Evolutionary conservation across 371 early-diverging fungal species (phyloP).

Genomic region (Mucor saturninus): DNA sequence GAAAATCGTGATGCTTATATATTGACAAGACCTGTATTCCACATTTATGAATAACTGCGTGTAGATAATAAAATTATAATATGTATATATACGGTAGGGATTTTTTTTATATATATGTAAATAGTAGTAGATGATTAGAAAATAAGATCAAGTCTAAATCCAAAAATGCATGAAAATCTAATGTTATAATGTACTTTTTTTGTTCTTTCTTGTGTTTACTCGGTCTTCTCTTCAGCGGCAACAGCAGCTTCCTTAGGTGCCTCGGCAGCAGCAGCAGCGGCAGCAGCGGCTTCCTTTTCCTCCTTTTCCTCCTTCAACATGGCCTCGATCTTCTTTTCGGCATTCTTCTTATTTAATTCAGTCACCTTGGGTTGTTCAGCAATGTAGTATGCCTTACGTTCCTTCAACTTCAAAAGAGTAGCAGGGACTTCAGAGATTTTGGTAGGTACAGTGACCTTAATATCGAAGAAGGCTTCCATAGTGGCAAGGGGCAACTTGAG

Average conservation of each 20-base stretch:
- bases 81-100: background rate
- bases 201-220: background rate
- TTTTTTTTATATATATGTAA: background rate
- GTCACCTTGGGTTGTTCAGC: conserved; percentile 82
- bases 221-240: conserved; percentile 8
- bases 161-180: conserved; percentile 5
- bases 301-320: conserved; percentile 63
- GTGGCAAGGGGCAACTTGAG: conserved; percentile 84
- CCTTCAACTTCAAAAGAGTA: conserved; percentile 74
- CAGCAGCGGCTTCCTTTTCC: conserved; percentile 17
- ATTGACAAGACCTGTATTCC: conserved; percentile 20
- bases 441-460: conserved; percentile 85
- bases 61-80: background rate
- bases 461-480: conserved; percentile 79
- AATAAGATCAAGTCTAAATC: conserved; percentile 6
- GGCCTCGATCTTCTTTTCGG: conserved; percentile 82
- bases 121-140: conserved; percentile 2
- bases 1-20: conserved; percentile 35
- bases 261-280: conserved; percentile 15
- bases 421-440: conserved; percentile 70
- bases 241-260: conserved; percentile 1
- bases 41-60: background rate
- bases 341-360: conserved; percentile 84
- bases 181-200: background rate
- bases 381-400: conserved; percentile 71